Evolutionary conservation across 768 basidiomycete species (phyloP), one percentile per base, ranked within the genome.

Genomic region (Podaxis sp.): DNA sequence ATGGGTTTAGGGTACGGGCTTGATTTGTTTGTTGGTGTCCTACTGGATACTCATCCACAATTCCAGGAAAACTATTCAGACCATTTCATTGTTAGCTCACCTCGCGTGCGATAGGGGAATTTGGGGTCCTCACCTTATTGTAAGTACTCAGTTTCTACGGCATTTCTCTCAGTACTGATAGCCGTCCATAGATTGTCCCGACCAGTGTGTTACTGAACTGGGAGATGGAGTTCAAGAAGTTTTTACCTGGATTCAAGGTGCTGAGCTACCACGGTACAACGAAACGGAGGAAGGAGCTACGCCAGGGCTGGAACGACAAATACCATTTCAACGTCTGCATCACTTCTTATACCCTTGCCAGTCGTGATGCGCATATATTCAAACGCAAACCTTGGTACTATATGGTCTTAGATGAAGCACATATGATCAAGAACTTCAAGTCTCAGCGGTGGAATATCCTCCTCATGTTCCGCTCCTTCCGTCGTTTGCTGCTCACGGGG

Each of bases 181-280:
- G 46, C 59, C 62, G 28, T 79, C 30, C 53, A 1, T 68, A 88
- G 87, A 87, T 96, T 68, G 92, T 88, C 61, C 97, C 97, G 0
- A 93, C 96, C 9, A 94, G 93, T 60, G 96, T 99, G 17, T 79
- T 99, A 48, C 79, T 96, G 60, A 97, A 97, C 73, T 98, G 95
- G 96, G 89, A 93, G 71, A 91, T 93, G 89, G 96, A 98, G 72
- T 97, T 97, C 79, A 92, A 94, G 72, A 96, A 95, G 72, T 97
- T 98, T 73, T 81, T 94, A 0, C 96, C 96, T 0, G 91, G 92
- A 1, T 94, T 95, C 76, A 87, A 84, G 63, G 86, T 91, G 57
- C 74, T 97, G 39, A 91, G 91, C 70, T 99, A 99, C 71, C 92
- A 98, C 70, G 97, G 97, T 28, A 86, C 81, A 52, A 87, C 90